Conservation (phyloP, 2,329 filamentous ascomycete genomes). For the Fusarium miscanthi region DNA sequence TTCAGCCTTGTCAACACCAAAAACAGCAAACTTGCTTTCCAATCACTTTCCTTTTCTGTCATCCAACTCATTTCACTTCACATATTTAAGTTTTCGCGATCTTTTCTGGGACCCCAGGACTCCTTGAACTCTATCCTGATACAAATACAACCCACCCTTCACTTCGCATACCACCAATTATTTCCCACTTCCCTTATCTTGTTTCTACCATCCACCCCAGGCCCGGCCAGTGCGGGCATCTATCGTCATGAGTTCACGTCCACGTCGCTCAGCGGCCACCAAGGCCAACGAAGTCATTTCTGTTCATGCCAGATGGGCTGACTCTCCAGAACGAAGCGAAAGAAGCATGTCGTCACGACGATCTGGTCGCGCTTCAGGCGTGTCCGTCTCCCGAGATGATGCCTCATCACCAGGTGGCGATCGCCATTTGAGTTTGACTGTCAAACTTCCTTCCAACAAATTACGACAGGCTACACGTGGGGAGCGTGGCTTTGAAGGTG, state of each 20-base stretch:
- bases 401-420: slow-evolving; percentile 60
- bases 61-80: slow-evolving; percentile 6
- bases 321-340: slow-evolving; percentile 52
- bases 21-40: slow-evolving; percentile 12
- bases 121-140: not conserved
- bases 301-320: slow-evolving; percentile 55
- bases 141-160: slow-evolving; percentile 5
- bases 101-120: not conserved
- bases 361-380: slow-evolving; percentile 59
- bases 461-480: slow-evolving; percentile 62
- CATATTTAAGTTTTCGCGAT: slow-evolving; percentile 4
- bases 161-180: not conserved
- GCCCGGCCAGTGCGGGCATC: slow-evolving; percentile 39
- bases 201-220: not conserved
- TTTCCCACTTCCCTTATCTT: slow-evolving; percentile 10
- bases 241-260: slow-evolving; percentile 59
- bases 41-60: slow-evolving; percentile 5
- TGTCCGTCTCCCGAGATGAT: slow-evolving; percentile 58
- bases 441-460: slow-evolving; percentile 64
- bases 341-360: slow-evolving; percentile 64
- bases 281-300: slow-evolving; percentile 58
- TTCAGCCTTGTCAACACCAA: slow-evolving; percentile 38
- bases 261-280: slow-evolving; percentile 57
- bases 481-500: slow-evolving; percentile 55
- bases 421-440: slow-evolving; percentile 58